phyloP scores from a whole-genome alignment of 805 yeast genomes.

The Candida montana region DNA sequence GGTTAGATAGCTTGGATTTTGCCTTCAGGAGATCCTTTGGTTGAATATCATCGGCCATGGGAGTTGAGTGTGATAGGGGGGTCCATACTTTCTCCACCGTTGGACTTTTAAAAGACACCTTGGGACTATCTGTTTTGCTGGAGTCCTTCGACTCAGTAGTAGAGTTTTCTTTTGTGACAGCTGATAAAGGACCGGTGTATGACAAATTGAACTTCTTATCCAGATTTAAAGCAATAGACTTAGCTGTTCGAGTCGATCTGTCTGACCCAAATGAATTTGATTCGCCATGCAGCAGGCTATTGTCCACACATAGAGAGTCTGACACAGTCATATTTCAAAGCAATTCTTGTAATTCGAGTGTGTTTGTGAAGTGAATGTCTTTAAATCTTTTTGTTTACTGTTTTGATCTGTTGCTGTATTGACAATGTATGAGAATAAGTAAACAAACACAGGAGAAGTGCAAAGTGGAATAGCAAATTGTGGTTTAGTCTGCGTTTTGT shows the following conservation, averaged over 20 bases:
- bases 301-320: constrained; percentile 4
- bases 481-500: too few species aligned
- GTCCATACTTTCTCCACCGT: constrained; percentile 18
- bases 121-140: not conserved
- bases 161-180: not conserved
- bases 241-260: not conserved
- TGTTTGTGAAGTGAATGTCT: not conserved
- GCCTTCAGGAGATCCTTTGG: constrained; percentile 24
- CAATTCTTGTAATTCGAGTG: not conserved
- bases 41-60: constrained; percentile 18
- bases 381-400: too few species aligned
- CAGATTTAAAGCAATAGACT: not conserved
- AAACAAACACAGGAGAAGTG: too few species aligned
- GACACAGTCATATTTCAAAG: not conserved
- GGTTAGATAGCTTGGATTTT: constrained; percentile 19
- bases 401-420: too few species aligned
- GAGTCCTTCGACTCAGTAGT: not conserved
- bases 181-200: not conserved
- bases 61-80: constrained; percentile 25
- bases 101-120: constrained; percentile 7
- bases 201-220: not conserved
- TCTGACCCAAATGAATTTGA: not conserved
- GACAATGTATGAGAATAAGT: too few species aligned
- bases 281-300: not conserved
- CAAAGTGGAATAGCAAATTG: too few species aligned